Conservation (phyloP, 2,329 filamentous ascomycete species). For the Emergomyces orientalis region DNA sequence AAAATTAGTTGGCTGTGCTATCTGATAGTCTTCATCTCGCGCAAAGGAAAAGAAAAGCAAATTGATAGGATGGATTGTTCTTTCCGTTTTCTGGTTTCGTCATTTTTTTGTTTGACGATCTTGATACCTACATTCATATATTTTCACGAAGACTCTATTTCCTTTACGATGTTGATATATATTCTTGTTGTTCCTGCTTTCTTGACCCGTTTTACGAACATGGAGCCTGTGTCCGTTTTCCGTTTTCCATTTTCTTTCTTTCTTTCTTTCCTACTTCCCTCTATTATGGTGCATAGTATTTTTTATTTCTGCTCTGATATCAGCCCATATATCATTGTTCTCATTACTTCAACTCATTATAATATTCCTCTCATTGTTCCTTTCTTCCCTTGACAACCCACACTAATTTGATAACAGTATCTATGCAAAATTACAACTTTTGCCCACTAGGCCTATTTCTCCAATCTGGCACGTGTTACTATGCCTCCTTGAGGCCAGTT, state of each 20-base stretch:
- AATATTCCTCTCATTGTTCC: background rate
- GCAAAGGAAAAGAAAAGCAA: background rate
- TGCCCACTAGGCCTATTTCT: background rate
- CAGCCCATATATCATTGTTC: background rate
- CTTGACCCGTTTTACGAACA: constrained; percentile 6
- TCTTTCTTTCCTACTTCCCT: background rate
- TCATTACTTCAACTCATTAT: background rate
- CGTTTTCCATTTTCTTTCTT: background rate
- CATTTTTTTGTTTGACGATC: background rate
- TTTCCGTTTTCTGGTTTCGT: background rate
- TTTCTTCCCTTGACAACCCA: background rate
- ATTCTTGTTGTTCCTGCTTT: constrained; percentile 7
- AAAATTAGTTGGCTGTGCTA: background rate
- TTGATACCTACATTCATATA: background rate
- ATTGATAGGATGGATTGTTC: background rate
- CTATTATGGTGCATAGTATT: background rate
- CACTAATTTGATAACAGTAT: background rate
- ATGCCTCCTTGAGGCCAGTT: background rate
- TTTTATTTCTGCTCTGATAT: background rate
- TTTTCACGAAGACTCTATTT: background rate
- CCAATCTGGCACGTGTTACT: too few species aligned
- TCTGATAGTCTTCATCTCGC: background rate
- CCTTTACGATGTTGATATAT: constrained; percentile 3
- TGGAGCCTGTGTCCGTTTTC: constrained; percentile 11
- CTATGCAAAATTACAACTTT: background rate